Evolutionary conservation across 371 early-diverging fungal genomes (phyloP).

Genomic region (Chytridiales sp.): DNA sequence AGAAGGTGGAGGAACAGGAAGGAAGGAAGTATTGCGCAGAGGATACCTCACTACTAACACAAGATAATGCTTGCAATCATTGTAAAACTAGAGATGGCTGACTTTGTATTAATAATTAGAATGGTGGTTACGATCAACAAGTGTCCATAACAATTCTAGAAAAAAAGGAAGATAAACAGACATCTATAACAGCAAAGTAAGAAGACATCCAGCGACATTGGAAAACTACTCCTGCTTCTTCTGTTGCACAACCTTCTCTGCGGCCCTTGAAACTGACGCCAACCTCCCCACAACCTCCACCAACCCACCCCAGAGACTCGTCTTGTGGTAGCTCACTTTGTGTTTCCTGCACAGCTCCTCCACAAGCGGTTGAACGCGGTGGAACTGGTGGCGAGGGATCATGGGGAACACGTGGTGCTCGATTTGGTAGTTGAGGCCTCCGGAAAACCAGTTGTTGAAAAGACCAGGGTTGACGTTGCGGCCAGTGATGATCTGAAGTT

Average conservation of each 20-base stretch:
- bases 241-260: slow-evolving; percentile 30
- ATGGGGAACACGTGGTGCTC: slow-evolving; percentile 43
- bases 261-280: slow-evolving; percentile 58
- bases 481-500: slow-evolving; percentile 76
- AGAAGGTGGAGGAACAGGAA: too few species aligned
- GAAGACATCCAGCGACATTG: too few species aligned
- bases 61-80: too few species aligned
- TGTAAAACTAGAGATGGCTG: too few species aligned
- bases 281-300: slow-evolving; percentile 70
- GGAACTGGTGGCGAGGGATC: slow-evolving; percentile 76
- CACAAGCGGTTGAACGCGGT: slow-evolving; percentile 64
- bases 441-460: slow-evolving; percentile 79
- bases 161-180: too few species aligned
- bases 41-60: too few species aligned
- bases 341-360: slow-evolving; percentile 72
- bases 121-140: too few species aligned
- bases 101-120: too few species aligned
- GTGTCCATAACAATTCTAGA: too few species aligned
- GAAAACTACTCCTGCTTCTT: too few species aligned
- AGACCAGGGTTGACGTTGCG: slow-evolving; percentile 68
- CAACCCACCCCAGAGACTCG: slow-evolving; percentile 69
- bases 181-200: too few species aligned
- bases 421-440: slow-evolving; percentile 80
- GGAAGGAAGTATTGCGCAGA: too few species aligned
- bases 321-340: slow-evolving; percentile 67